Evolutionary conservation across 176 grass and related monocot genomes (phyloP).

Genomic region (Melocanna baccifera): DNA sequence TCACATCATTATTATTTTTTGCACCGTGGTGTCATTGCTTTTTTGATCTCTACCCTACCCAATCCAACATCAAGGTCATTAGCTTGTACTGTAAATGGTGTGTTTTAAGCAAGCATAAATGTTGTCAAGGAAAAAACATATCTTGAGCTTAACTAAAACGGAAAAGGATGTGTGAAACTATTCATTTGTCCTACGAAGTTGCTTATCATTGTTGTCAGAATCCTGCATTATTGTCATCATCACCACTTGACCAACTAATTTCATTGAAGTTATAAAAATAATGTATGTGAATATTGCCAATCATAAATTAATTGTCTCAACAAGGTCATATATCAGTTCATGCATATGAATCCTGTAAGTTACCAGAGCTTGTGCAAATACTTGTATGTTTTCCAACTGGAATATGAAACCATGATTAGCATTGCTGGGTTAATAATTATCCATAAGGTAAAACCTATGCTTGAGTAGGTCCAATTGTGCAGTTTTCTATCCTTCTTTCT

Average conservation of each 20-base stretch:
- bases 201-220: not conserved
- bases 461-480: not conserved
- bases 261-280: not conserved
- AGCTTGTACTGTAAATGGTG: conserved; percentile 9
- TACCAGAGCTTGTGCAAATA: not conserved
- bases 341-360: not conserved
- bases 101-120: not conserved
- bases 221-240: not conserved
- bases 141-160: not conserved
- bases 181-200: not conserved
- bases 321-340: not conserved
- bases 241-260: not conserved
- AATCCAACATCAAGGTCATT: not conserved
- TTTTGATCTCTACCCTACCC: not conserved
- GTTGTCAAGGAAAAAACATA: not conserved
- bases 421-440: not conserved
- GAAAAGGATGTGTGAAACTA: not conserved
- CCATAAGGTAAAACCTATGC: not conserved
- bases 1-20: not conserved
- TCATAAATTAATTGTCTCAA: not conserved
- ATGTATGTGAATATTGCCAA: not conserved
- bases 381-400: not conserved
- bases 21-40: not conserved
- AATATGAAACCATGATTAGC: not conserved
- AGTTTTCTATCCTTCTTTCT: not conserved